These are phyloP conservation scores for Ichthyophthirius multifiliis DNA, from an alignment of 169 alveolate species.

Conservation along the genomic window DNA sequence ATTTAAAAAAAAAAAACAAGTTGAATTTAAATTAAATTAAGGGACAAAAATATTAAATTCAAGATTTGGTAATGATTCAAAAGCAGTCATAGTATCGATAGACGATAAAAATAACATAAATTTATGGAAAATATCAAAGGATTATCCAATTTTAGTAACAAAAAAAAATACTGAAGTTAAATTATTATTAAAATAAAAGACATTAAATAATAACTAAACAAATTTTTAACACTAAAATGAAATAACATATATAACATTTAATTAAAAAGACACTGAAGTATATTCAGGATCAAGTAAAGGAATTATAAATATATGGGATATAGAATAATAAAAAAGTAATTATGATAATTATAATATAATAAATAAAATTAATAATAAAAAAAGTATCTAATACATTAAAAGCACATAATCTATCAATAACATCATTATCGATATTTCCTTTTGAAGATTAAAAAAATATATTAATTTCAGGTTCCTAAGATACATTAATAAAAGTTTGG, in stretches of 20 bases:
- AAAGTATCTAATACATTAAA: conserved; percentile 36
- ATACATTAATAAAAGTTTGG: conserved; percentile 75
- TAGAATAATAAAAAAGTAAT: conserved; percentile 48
- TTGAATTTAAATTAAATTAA: too few relatives aligned
- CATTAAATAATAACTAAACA: too few relatives aligned
- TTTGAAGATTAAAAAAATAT: conserved; percentile 25
- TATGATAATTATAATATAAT: too few relatives aligned
- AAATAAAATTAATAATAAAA: too few relatives aligned
- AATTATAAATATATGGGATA: conserved; percentile 71
- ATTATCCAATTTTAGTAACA: conserved; percentile 28
- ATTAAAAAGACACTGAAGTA: conserved; percentile 32
- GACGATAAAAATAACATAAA: conserved; percentile 53
- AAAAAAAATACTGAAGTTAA: too few relatives aligned
- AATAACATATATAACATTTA: conserved; percentile 29
- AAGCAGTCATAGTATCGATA: conserved; percentile 52
- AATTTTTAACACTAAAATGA: conserved; percentile 38
- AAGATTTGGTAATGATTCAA: conserved; percentile 46
- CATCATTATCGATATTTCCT: conserved; percentile 30
- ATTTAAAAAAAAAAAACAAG: too few relatives aligned
- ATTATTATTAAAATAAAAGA: too few relatives aligned
- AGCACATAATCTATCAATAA: conserved; percentile 49
- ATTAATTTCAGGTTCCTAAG: conserved; percentile 64
- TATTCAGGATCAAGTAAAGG: conserved; percentile 78
- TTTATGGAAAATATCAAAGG: conserved; percentile 52
- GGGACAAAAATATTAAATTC: conserved; percentile 56